Conservation (phyloP, 495 filamentous ascomycete genomes). For the Hypoxylon fragiforme region DNA sequence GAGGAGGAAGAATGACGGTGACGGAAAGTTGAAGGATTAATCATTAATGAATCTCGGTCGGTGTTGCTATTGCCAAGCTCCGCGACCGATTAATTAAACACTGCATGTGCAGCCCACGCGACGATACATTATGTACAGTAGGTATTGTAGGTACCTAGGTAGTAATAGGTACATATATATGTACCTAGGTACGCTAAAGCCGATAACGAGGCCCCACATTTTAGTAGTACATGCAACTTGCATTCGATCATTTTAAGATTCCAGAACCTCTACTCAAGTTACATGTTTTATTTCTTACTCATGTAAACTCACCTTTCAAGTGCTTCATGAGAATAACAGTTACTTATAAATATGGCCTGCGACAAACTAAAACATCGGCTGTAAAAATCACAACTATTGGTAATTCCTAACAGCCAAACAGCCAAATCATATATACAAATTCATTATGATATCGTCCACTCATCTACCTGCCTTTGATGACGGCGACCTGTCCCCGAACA, state of each 20-base stretch:
- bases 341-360: no score
- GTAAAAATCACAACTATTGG: not conserved
- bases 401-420: not conserved
- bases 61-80: not conserved
- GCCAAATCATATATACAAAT: no score
- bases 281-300: no score
- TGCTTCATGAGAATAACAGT: constrained; percentile 28
- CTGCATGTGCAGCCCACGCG: no score
- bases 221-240: no score
- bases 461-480: constrained; percentile 38
- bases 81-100: not conserved
- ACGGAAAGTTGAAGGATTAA: not conserved
- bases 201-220: no score
- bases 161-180: not conserved
- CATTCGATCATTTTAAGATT: no score
- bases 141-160: no score
- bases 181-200: not conserved
- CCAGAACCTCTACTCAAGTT: no score
- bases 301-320: constrained; percentile 55
- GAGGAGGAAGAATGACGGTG: not conserved
- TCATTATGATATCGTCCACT: no score
- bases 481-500: constrained; percentile 56
- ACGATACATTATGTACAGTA: no score
- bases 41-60: not conserved
- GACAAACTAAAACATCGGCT: no score